phyloP scores from a whole-genome alignment of 1,139 yeast species.

The Scheffersomyces stambukii region DNA sequence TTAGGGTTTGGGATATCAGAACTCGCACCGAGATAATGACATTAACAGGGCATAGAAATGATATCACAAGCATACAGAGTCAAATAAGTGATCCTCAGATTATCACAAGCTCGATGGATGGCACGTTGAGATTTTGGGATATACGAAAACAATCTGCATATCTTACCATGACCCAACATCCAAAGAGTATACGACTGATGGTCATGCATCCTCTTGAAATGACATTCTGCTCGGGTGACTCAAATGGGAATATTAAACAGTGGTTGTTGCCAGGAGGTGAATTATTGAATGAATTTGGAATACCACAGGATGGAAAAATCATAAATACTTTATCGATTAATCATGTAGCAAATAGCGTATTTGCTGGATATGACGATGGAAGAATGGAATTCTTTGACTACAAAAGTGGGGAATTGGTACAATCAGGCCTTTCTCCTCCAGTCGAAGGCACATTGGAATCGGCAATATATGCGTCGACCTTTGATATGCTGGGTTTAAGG shows the following conservation, averaged over 20 bases:
- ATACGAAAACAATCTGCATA: slow-evolving; percentile 34
- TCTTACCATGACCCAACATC: slow-evolving; percentile 76
- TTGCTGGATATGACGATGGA: slow-evolving; percentile 86
- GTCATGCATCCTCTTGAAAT: slow-evolving; percentile 66
- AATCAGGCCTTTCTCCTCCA: slow-evolving; percentile 46
- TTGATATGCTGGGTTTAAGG: slow-evolving; percentile 78
- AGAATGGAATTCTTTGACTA: slow-evolving; percentile 75
- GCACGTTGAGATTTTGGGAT: slow-evolving; percentile 88
- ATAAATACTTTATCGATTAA: slow-evolving; percentile 69
- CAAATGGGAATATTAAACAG: slow-evolving; percentile 75
- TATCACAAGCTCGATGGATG: slow-evolving; percentile 77
- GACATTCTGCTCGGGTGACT: slow-evolving; percentile 71
- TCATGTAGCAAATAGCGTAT: slow-evolving; percentile 58
- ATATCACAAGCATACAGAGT: slow-evolving; percentile 65
- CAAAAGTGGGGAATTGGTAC: slow-evolving; percentile 61
- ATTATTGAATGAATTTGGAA: slow-evolving; percentile 44
- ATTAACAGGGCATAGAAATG: slow-evolving; percentile 75
- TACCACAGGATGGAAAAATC: slow-evolving; percentile 26
- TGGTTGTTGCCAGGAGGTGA: slow-evolving; percentile 83
- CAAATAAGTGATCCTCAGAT: slow-evolving; percentile 82
- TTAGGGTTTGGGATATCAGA: slow-evolving; percentile 92
- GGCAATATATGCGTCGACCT: slow-evolving; percentile 67
- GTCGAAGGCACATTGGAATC: slow-evolving; percentile 68
- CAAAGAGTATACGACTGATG: slow-evolving; percentile 74
- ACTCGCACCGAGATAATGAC: slow-evolving; percentile 73